Base-by-base conservation (phyloP, 2,329 filamentous ascomycete genomes). In the Sclerotinia glacialis region DNA sequence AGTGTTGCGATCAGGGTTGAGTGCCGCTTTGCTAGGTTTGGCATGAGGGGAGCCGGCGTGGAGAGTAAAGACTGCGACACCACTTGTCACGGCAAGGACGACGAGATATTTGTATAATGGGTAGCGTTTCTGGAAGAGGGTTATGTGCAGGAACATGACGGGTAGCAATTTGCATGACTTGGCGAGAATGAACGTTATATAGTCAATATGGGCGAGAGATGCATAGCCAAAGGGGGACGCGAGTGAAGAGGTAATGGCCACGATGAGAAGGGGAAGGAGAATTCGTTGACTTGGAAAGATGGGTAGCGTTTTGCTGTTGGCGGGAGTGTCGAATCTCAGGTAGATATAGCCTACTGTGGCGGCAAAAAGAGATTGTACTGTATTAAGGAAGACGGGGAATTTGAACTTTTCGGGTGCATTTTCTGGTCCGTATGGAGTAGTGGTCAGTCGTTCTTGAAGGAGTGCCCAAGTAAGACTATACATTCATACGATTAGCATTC, bases 151-250 rank as follows among this genome's bases (percentile, higher is more conserved):
- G 75, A 95, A 89, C 95, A 99, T 98, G 75, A 99, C 95, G 3
- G 95, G 95, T n/a, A 99, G 87, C 26, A 99, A 85, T 82, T 99
- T 99, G 89, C 95, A 99, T 74, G 90, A 93, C 80, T 99, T 98
- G 73, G 95, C 94, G 52, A 99, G 89, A 72, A 97, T 91, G 80
- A 96, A 98, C 40, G 95, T 97, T 75, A 98, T 92, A 80, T 98
- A 98, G 85, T 98, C 95, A 79, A 98, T 93, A 78, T 98, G 93
- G 47, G 90, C 88, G 61, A 98, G 87, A 67, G 88, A 90, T 60
- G 95, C 93, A 79, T 98, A 98, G 72, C 94, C 95, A 76, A 97
- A 97, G 3, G 94, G 94, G n/a, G 90, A 93, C 49, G 94, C 93
- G 63, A 98, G 89, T 5, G 92, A 93, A 73, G 88, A 90, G 5